A percentile compares a stretch with the other conserved stretches of the same genome.
Evolutionary conservation across 2,329 filamentous ascomycete genomes (phyloP).

Genomic region (Triangularia setosa): DNA sequence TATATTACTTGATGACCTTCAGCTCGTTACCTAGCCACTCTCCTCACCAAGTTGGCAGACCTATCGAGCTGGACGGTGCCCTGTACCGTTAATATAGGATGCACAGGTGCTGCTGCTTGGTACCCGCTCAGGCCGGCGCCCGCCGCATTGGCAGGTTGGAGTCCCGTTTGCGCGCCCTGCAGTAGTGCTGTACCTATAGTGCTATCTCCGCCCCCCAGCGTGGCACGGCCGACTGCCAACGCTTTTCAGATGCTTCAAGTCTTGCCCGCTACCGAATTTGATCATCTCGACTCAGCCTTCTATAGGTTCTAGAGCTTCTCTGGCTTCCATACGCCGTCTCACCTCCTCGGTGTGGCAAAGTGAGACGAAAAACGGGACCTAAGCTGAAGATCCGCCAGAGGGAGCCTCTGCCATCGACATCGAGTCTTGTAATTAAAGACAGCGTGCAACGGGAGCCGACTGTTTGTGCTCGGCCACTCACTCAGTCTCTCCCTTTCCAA

Average conservation of each 20-base stretch:
- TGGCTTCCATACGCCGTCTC: conserved; percentile 7
- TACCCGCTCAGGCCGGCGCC: not conserved
- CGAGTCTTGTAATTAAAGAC: too few relatives aligned
- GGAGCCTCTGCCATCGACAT: not conserved
- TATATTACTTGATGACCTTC: not conserved
- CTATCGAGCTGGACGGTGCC: not conserved
- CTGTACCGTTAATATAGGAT: not conserved
- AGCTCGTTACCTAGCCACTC: not conserved
- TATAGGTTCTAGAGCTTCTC: conserved; percentile 13
- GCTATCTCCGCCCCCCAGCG: conserved; percentile 8
- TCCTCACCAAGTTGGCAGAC: not conserved
- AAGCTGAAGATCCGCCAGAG: conserved; percentile 8
- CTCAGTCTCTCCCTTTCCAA: conserved; percentile 24
- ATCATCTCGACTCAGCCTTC: not conserved
- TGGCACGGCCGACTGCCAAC: conserved; percentile 5
- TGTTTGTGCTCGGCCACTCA: too few relatives aligned
- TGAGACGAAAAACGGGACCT: not conserved
- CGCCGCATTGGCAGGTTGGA: not conserved
- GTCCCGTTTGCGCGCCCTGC: conserved; percentile 3
- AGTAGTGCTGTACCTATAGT: conserved; percentile 1
- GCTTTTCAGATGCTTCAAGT: not conserved
- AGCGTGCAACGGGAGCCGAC: not conserved
- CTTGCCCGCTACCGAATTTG: not conserved
- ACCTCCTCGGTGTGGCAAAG: conserved; percentile 11
- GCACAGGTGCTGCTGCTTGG: not conserved